Evolutionary conservation across 2,329 filamentous ascomycete species (phyloP).

Genomic region (Didymella segeticola): DNA sequence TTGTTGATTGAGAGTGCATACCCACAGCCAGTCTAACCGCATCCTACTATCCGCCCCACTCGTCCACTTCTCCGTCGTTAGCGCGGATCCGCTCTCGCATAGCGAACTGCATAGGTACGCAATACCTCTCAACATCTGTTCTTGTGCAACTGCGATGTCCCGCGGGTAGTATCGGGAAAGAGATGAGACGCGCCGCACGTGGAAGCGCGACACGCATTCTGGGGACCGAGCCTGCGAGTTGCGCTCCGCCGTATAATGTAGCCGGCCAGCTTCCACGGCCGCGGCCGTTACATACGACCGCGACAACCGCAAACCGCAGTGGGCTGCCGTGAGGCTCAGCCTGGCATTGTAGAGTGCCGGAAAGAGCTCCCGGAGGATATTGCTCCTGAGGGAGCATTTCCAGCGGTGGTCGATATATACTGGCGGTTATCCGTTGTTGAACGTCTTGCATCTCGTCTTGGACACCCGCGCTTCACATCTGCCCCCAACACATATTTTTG

Average conservation of each 20-base stretch:
- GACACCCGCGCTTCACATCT: conserved; percentile 2
- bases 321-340: conserved; percentile 24
- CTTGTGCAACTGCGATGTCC: conserved; percentile 1
- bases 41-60: conserved; percentile 11
- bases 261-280: conserved; percentile 39
- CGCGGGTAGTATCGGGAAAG: conserved; percentile 28
- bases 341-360: conserved; percentile 2
- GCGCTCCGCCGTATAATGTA: conserved; percentile 26
- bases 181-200: conserved; percentile 16
- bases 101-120: conserved; percentile 20
- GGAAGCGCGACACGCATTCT: conserved; percentile 9
- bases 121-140: conserved; percentile 13
- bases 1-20: conserved; percentile 5
- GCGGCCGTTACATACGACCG: conserved; percentile 29
- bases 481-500: conserved; percentile 9
- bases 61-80: conserved; percentile 14
- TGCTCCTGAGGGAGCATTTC: not conserved
- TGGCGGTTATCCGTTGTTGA: conserved; percentile 11
- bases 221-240: conserved; percentile 1
- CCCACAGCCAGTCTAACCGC: conserved; percentile 11
- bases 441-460: conserved; percentile 8
- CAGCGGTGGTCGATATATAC: conserved; percentile 10
- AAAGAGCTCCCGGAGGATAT: conserved; percentile 13
- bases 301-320: conserved; percentile 11
- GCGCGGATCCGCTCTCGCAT: conserved; percentile 14